phyloP scores from a whole-genome alignment of 768 basidiomycete species.

The Kwoniella mangroviensis region DNA sequence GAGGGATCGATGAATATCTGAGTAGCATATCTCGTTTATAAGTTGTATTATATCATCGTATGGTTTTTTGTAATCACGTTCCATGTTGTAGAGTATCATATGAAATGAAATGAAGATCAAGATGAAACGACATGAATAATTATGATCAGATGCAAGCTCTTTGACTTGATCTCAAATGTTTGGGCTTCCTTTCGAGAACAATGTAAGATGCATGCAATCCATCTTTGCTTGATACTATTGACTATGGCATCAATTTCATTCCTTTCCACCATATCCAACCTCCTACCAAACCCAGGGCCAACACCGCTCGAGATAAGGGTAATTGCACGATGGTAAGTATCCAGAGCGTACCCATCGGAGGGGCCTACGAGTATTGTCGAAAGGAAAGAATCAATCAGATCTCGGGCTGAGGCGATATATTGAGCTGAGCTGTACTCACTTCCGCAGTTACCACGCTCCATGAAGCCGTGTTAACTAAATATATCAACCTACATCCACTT shows the following conservation, averaged over 20 bases:
- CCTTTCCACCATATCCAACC: conserved; percentile 48
- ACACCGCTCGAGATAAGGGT: conserved; percentile 44
- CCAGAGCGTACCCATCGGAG: conserved; percentile 56
- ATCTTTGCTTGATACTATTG: too few relatives aligned
- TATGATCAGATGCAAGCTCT: neutral
- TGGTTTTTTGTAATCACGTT: neutral
- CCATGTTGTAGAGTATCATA: neutral
- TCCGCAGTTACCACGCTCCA: conserved; percentile 50
- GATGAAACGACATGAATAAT: neutral
- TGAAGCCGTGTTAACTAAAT: conserved; percentile 54
- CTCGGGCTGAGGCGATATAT: too few relatives aligned
- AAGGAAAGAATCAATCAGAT: too few relatives aligned
- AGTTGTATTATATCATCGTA: neutral
- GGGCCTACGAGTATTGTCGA: conserved; percentile 37
- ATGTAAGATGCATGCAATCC: too few relatives aligned
- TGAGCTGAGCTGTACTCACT: conserved; percentile 35
- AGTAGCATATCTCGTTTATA: neutral
- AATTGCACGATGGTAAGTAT: conserved; percentile 55
- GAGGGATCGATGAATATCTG: conserved; percentile 12
- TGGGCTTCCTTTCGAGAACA: too few relatives aligned
- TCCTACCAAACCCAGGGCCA: conserved; percentile 38
- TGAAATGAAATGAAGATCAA: neutral
- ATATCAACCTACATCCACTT: conserved; percentile 50
- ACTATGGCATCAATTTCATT: conserved; percentile 43
- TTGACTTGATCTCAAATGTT: too few relatives aligned